Percentiles rank a stretch among this genome's conserved stretches.
Conservation (phyloP, 164 flowering plant species). For the Sextonia rubra region DNA sequence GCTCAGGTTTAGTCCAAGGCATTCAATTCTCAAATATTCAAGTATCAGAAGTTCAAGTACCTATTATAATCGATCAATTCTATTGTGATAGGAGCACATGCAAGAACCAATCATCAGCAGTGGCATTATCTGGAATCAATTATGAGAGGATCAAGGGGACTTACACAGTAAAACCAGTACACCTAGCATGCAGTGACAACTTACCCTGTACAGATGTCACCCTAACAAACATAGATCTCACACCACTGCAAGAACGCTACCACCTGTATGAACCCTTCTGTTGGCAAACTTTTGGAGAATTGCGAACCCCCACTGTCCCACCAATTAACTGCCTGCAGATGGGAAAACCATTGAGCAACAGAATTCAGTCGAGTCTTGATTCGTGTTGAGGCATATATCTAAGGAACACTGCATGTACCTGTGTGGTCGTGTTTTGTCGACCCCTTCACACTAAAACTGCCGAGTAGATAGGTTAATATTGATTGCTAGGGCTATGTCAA, state of each 20-base stretch:
- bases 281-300: constrained; percentile 87
- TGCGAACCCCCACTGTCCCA: constrained; percentile 71
- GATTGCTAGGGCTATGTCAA: constrained; percentile 3
- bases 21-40: constrained; percentile 42
- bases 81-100: constrained; percentile 37
- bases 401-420: constrained; percentile 11
- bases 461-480: constrained; percentile 11
- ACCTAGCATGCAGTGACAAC: constrained; percentile 48
- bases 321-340: constrained; percentile 77
- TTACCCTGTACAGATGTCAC: constrained; percentile 42
- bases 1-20: constrained; percentile 37
- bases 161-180: constrained; percentile 36
- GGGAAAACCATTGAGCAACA: constrained; percentile 77
- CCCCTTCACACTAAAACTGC: constrained; percentile 50
- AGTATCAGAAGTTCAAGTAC: constrained; percentile 35
- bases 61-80: constrained; percentile 48
- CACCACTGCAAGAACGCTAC: constrained; percentile 31
- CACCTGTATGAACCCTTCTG: constrained; percentile 57
- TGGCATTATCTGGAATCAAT: constrained; percentile 36
- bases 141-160: constrained; percentile 42
- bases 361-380: constrained; percentile 56
- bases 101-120: constrained; percentile 44
- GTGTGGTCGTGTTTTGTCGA: constrained; percentile 50
- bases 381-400: constrained; percentile 36
- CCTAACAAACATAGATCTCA: constrained; percentile 30